Evolutionary conservation across 225 moss, liverwort and hornwort species (phyloP), one percentile per base, ranked within the genome.

Genomic region (Climacium dendroides): DNA sequence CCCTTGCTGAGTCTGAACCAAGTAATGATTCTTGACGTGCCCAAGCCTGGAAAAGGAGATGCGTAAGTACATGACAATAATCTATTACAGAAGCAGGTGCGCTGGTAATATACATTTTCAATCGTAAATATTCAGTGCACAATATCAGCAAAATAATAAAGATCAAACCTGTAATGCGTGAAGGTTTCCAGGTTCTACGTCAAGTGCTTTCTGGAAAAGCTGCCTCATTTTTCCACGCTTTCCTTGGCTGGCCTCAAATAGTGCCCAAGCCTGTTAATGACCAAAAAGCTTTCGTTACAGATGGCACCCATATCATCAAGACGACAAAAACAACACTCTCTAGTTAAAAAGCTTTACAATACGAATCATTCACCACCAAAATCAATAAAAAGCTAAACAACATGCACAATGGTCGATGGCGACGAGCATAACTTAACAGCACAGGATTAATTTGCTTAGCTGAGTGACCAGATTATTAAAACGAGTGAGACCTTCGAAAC

Each of bases 21-120:
- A 93, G n/a, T 57, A 92, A 93, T 64, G 96, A 94, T 88, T 98
- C 98, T 89, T 96, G 94, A 79, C 93, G 93, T 43, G 98, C 98
- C 98, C 98, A 98, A 48, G 96, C 95, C 98, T 98, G 91, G 5
- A 84, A 85, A 73, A 88, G 74, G 66, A 91, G 34, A 65, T 37
- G 34, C 47, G 28, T n/a, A 20, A 80, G 62, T 61, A 70, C n/a
- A 84, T 13, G 19, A 50, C 64, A 52, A 58, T 52, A 35, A 47
- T 65, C 52, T 57, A 32, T 5, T 63, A 50, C 47, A 84, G 54
- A 65, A 65, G 71, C 24, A 65, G 41, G 58, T 58, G 50, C 50
- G 55, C 47, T 55, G 13, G 62, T 66, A 53, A 59, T 34, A 29
- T 41, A 62, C 61, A 66, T 55, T 52, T 86, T 60, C 64, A 81